Base-by-base conservation (phyloP, 768 basidiomycete species). In the Ramaria sp. region DNA sequence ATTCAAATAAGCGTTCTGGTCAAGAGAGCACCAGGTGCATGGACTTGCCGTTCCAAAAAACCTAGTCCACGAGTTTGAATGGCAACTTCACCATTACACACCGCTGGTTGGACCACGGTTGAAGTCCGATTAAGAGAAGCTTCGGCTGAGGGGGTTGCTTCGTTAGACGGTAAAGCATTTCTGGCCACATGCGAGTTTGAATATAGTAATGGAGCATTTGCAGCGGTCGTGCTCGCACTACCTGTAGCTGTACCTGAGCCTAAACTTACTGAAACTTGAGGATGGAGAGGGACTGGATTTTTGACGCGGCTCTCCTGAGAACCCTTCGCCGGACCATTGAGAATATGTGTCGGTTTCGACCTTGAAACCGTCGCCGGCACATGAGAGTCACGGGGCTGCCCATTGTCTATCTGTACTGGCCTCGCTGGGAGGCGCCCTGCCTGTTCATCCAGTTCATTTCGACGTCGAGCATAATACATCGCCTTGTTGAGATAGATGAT, bases 1-100 rank as follows among this genome's bases (percentile, higher is more conserved):
- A 34, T 34, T 34, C 33, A 34, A 34, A 34, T 34, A 34, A 34
- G 33, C 33, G 33, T 34, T 34, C 33, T 34, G n/a, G 34, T 37
- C 13, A 37, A 13, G 20, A 27, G n/a, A 7, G 4, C 17, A 19
- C 42, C 34, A 37, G 9, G 9, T 12, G 9, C 20, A 7, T 9
- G 2, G 3, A 37, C 55, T 57, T 15, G 31, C 55, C 47, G 45
- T 57, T 57, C 55, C 15, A 57, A 30, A 50, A 57, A 57, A 10
- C 48, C 46, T 17, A 57, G 22, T 15, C 55, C 55, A 27, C 55
- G 45, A 0, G 46, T 19, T 39, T 52, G 51, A n/a, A 19, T 52
- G 13, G 20, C 24, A 37, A 7, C 33, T 33, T 15, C 17, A 37
- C 33, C 20, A n/a, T 37, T 31, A n/a, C 19, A 1, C 9, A 11